These are phyloP conservation scores for Kwoniella dendrophila DNA, from an alignment of 768 basidiomycete genomes.

Conservation along the genomic window DNA sequence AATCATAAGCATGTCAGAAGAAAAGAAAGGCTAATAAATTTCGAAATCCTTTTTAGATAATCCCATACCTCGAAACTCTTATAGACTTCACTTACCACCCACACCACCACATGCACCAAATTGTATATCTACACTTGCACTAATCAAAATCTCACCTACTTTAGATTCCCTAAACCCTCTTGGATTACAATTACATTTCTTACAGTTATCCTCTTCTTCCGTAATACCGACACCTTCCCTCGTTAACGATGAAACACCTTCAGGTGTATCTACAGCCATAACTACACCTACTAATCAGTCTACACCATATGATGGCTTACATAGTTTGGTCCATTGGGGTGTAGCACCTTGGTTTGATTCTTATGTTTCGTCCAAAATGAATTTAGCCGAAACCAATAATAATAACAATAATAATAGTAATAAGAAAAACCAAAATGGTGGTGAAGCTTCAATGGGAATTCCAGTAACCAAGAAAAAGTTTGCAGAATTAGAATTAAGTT, in stretches of 20 bases:
- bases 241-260: slow-evolving; percentile 29
- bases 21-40: no score
- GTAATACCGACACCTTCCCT: slow-evolving; percentile 18
- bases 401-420: slow-evolving; percentile 62
- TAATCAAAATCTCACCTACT: slow-evolving; percentile 87
- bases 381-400: slow-evolving; percentile 55
- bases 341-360: slow-evolving; percentile 99
- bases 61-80: slow-evolving; percentile 34
- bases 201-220: slow-evolving; percentile 69
- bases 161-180: slow-evolving; percentile 80
- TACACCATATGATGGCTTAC: slow-evolving; percentile 86
- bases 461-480: slow-evolving; percentile 99
- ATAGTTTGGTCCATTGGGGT: slow-evolving; percentile 90
- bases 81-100: slow-evolving; percentile 58
- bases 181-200: slow-evolving; percentile 81
- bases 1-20: no score
- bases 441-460: slow-evolving; percentile 62
- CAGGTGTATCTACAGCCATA: slow-evolving; percentile 38
- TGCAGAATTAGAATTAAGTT: slow-evolving; percentile 90
- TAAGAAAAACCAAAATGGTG: slow-evolving; percentile 13
- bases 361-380: slow-evolving; percentile 80
- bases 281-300: slow-evolving; percentile 40
- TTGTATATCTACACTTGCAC: slow-evolving; percentile 80
- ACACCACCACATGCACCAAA: slow-evolving; percentile 76
- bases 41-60: slow-evolving; percentile 11